Evolutionary conservation across 2,329 filamentous ascomycete genomes (phyloP), one percentile per base, ranked within the genome.

Genomic region (Arthrobotrys pseudoclavata): DNA sequence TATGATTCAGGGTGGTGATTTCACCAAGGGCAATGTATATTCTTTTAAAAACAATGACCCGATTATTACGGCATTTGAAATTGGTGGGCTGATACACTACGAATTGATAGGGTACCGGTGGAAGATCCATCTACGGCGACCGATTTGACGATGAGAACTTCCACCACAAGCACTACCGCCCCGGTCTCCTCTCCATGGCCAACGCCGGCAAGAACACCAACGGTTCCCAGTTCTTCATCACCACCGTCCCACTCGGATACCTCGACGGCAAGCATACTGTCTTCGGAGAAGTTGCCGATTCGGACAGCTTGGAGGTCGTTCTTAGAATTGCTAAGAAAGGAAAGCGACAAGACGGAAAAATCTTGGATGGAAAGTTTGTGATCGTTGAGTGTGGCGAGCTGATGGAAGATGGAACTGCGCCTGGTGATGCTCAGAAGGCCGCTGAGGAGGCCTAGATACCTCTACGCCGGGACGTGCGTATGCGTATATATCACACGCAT

Each of bases 121-220:
- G 93, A 86, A 92, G 92, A 87, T 96, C 92, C 85, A 97, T 97
- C 89, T 97, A 96, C 86, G 93, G 93, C 82, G 92, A 96, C 86
- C 96, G 95, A 89, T 97, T 97, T 84, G 86, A 90, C 83, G 93
- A 97, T 84, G 93, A 97, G 91, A 97, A 96, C 91, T 96, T 97
- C 88, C 83, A 85, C 79, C 84, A 87, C 81, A 90, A 89, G 87
- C 94, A 97, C 89, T 85, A 85, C 85, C 86, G 87, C 82, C 91
- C 91, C 79, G 92, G 91, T 87, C 88, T 94, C 82, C 89, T 97
- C 81, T 97, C 94, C 86, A 97, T 97, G 94, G 94, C 94, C 85
- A 97, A 97, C 86, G 92, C 94, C 82, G 94, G 94, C 82, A 91
- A 92, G 84, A 97, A 98, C 91, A 98, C 95, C 85, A 91, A 91